phyloP scores from a whole-genome alignment of 2,329 filamentous ascomycete species.

The Remersonia thermophila region DNA sequence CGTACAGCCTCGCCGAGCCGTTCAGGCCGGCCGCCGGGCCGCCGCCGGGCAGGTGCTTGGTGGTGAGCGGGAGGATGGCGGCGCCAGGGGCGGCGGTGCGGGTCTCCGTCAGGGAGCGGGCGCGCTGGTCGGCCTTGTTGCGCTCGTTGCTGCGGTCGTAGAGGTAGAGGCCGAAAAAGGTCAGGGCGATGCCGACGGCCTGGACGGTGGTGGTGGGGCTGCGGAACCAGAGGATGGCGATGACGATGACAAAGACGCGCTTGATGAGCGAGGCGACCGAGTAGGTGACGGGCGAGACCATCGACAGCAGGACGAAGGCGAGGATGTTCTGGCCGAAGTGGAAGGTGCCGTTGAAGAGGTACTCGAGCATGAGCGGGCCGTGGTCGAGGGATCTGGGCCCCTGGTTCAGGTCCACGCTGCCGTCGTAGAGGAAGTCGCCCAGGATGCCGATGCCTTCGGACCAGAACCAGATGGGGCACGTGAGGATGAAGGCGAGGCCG shows the following conservation, averaged over 20 bases:
- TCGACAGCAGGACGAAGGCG: constrained; percentile 81
- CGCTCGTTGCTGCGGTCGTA: constrained; percentile 88
- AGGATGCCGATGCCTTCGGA: constrained; percentile 71
- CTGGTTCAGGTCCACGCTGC: constrained; percentile 51
- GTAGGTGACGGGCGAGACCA: constrained; percentile 94
- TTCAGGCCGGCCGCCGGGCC: constrained; percentile 15
- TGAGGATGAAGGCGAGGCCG: constrained; percentile 78
- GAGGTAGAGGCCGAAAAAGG: constrained; percentile 83
- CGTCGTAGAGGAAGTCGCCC: constrained; percentile 67
- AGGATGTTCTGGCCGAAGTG: constrained; percentile 96
- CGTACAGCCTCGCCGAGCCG: constrained; percentile 24
- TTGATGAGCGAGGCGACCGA: constrained; percentile 94
- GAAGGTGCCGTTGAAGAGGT: constrained; percentile 91
- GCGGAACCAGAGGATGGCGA: constrained; percentile 93
- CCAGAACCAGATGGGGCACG: constrained; percentile 85
- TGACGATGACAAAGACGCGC: constrained; percentile 89
- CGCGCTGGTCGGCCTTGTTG: constrained; percentile 75
- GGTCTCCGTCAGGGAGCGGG: constrained; percentile 49
- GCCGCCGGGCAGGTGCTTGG: constrained; percentile 24
- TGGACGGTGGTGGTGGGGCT: constrained; percentile 76
- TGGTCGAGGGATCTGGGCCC: constrained; percentile 61
- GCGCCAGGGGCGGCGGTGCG: constrained; percentile 33
- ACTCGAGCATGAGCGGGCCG: constrained; percentile 66
- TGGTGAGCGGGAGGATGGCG: constrained; percentile 55
- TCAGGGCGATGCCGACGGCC: constrained; percentile 72